A percentile compares a stretch with the other conserved stretches of the same genome.
These are phyloP conservation scores for Epichloe elymi DNA, from an alignment of 2,329 filamentous ascomycete species.

Conservation along the genomic window DNA sequence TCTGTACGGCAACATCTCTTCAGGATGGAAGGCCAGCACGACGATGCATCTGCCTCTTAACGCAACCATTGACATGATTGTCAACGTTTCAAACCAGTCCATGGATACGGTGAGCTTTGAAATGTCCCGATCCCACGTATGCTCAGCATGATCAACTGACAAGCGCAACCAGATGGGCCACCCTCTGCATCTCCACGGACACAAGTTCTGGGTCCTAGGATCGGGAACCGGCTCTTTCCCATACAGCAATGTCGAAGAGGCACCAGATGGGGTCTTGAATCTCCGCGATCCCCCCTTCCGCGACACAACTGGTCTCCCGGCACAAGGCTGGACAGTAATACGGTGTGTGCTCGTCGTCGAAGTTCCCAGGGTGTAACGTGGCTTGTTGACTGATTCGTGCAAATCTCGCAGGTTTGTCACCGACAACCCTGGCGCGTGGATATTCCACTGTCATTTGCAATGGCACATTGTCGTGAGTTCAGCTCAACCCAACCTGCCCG, in stretches of 20 bases:
- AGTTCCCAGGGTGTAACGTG: not conserved
- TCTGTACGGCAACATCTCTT: not conserved
- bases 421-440: constrained; percentile 3
- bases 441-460: constrained; percentile 4
- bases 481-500: too few relatives aligned
- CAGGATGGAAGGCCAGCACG: constrained; percentile 3
- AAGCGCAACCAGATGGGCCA: constrained; percentile 1
- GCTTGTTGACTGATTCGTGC: too few relatives aligned
- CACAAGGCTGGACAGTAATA: constrained; percentile 1
- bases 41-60: constrained; percentile 2
- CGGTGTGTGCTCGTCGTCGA: not conserved
- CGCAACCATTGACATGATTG: not conserved
- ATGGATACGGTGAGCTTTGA: constrained; percentile 1
- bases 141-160: too few relatives aligned
- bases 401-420: not conserved
- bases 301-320: constrained; percentile 1
- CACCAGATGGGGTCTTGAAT: not conserved
- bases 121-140: too few relatives aligned
- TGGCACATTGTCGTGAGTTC: constrained; percentile 3
- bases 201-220: constrained; percentile 5
- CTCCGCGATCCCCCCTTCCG: constrained; percentile 2
- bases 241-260: not conserved
- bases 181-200: constrained; percentile 3
- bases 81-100: constrained; percentile 1
- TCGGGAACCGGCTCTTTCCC: constrained; percentile 2